These are phyloP conservation scores for Dipodascopsis uninucleata DNA, from an alignment of 805 yeast species.

Conservation along the genomic window DNA sequence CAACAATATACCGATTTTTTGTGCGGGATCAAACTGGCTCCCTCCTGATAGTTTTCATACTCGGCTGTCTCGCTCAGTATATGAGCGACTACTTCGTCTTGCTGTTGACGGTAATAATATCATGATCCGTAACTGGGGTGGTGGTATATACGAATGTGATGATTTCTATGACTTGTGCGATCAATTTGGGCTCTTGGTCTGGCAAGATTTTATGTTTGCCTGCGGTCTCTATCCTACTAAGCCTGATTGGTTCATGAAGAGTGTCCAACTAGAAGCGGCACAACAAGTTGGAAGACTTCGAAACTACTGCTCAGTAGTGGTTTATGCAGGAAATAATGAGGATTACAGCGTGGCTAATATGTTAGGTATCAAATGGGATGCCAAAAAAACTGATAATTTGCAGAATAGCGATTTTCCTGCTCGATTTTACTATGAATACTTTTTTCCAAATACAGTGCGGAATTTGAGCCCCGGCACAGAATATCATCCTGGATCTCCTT, in stretches of 20 bases:
- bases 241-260: slow-evolving; percentile 36
- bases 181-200: slow-evolving; percentile 44
- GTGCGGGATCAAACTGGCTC: slow-evolving; percentile 48
- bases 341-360: slow-evolving; percentile 47
- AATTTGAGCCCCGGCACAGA: slow-evolving; percentile 33
- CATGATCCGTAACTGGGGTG: slow-evolving; percentile 51
- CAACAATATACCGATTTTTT: slow-evolving; percentile 42
- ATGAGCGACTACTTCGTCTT: slow-evolving; percentile 39
- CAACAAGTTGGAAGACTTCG: slow-evolving; percentile 44
- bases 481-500: slow-evolving; percentile 51
- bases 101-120: slow-evolving; percentile 43
- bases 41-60: slow-evolving; percentile 46
- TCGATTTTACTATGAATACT: slow-evolving; percentile 41
- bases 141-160: slow-evolving; percentile 47
- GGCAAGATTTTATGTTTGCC: slow-evolving; percentile 59
- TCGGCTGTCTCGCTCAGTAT: slow-evolving; percentile 38
- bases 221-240: slow-evolving; percentile 54
- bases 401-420: slow-evolving; percentile 38
- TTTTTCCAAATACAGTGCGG: slow-evolving; percentile 40
- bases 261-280: slow-evolving; percentile 40
- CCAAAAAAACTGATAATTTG: slow-evolving; percentile 22
- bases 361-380: slow-evolving; percentile 16
- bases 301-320: slow-evolving; percentile 41
- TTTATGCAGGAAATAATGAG: slow-evolving; percentile 48
- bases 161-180: slow-evolving; percentile 46